A percentile compares a stretch with the other conserved stretches of the same genome.
Evolutionary conservation across 768 basidiomycete species (phyloP).

Genomic region (Suillus subaureus): DNA sequence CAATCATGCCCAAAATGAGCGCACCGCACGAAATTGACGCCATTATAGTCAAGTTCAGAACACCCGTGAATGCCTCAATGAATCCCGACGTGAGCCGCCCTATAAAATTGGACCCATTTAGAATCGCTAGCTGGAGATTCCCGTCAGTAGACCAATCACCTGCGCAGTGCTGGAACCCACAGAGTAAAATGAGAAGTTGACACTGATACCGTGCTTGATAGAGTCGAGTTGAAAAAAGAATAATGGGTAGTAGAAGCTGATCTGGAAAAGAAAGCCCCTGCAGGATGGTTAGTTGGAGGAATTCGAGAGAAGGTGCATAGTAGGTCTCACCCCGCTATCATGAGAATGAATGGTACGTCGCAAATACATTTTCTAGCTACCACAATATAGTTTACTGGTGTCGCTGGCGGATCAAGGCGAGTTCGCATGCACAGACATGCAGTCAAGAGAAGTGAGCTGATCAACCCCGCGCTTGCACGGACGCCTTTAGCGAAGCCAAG

Average conservation of each 20-base stretch:
- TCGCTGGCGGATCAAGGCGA: background rate
- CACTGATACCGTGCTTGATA: slow-evolving; percentile 46
- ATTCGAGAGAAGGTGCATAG: background rate
- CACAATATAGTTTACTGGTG: slow-evolving; percentile 16
- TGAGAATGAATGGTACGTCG: slow-evolving; percentile 26
- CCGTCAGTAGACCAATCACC: slow-evolving; percentile 7
- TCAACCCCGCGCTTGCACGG: background rate
- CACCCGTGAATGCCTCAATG: slow-evolving; percentile 42
- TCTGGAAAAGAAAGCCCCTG: slow-evolving; percentile 21
- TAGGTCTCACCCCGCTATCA: slow-evolving; percentile 23
- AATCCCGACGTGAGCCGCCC: slow-evolving; percentile 49
- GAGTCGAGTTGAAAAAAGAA: slow-evolving; percentile 63
- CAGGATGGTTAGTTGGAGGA: background rate
- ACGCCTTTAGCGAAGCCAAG: background rate
- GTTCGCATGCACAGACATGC: background rate
- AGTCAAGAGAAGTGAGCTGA: background rate
- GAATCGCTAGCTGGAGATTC: slow-evolving; percentile 45
- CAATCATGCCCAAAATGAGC: slow-evolving; percentile 48
- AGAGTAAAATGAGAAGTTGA: slow-evolving; percentile 54
- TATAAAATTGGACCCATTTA: slow-evolving; percentile 51
- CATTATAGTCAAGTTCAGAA: slow-evolving; percentile 44
- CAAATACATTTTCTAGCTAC: slow-evolving; percentile 24
- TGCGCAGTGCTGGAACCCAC: slow-evolving; percentile 27
- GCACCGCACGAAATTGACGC: slow-evolving; percentile 35
- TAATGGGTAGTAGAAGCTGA: slow-evolving; percentile 44